phyloP scores from a whole-genome alignment of 225 moss, liverwort and hornwort species.

The Ulota crispa region DNA sequence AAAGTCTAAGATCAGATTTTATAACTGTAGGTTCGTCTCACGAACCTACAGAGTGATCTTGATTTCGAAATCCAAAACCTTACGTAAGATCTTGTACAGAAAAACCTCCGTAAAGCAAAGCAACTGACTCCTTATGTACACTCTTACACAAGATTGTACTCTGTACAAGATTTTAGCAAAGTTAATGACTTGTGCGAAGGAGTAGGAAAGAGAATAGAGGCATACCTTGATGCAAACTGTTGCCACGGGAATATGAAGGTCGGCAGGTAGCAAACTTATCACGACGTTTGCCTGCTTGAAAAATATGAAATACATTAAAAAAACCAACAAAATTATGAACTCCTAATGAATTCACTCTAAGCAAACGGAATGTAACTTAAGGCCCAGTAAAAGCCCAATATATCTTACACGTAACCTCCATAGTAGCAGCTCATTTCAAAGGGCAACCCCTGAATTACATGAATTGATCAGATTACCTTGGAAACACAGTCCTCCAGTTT shows the following conservation, averaged over 20 bases:
- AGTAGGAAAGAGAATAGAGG: neutral
- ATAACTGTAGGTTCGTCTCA: neutral
- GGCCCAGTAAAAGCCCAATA: neutral
- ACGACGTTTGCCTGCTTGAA: constrained; percentile 72
- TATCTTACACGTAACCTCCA: neutral
- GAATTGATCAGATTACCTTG: constrained; percentile 52
- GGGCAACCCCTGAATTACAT: neutral
- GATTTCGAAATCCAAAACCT: neutral
- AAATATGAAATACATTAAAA: constrained; percentile 6
- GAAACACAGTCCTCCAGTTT: constrained; percentile 63
- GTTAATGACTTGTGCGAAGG: neutral
- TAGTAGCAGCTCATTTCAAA: neutral
- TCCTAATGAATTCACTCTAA: neutral
- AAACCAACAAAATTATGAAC: neutral
- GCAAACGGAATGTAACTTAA: neutral
- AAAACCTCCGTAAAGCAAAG: neutral
- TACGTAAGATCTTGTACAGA: neutral
- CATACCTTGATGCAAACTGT: constrained; percentile 82
- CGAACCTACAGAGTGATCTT: neutral
- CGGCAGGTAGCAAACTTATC: constrained; percentile 82
- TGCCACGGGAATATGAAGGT: constrained; percentile 79
- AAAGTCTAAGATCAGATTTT: neutral
- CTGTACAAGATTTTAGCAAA: no score
- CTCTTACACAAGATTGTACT: no score
- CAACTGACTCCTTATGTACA: neutral